Percentiles rank a stretch among this genome's conserved stretches.
Evolutionary conservation across 306 rosid genomes (phyloP).

Genomic region (Biancaea sappan): DNA sequence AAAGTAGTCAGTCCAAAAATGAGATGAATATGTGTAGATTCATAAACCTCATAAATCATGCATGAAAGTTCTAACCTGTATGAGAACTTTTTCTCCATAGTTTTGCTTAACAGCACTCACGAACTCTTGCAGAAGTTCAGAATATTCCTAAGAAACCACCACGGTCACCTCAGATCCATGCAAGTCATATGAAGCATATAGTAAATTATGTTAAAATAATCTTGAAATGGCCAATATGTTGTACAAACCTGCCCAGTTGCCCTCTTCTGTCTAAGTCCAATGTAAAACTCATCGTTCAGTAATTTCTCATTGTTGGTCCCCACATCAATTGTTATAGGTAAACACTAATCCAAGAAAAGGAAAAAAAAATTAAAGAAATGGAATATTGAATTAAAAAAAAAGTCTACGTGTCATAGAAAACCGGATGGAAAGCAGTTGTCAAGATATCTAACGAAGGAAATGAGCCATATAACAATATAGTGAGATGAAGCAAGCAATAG

Average conservation of each 20-base stretch:
- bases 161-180: conserved; percentile 32
- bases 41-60: conserved; percentile 12
- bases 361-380: too few species aligned
- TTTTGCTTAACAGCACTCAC: conserved; percentile 96
- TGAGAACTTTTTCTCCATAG: conserved; percentile 89
- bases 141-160: conserved; percentile 69
- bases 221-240: conserved; percentile 25
- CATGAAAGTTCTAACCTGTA: conserved; percentile 62
- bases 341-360: conserved; percentile 61
- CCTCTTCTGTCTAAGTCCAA: conserved; percentile 90
- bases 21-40: conserved; percentile 11
- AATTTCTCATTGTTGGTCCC: conserved; percentile 93
- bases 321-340: conserved; percentile 92
- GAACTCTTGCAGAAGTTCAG: conserved; percentile 85
- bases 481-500: conserved; percentile 23
- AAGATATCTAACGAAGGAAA: too few species aligned
- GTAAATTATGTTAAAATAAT: conserved; percentile 15
- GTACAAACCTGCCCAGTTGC: conserved; percentile 88
- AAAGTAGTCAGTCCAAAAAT: conserved; percentile 34
- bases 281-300: conserved; percentile 88
- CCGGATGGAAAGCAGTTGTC: too few species aligned
- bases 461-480: conserved; percentile 13
- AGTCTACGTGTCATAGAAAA: too few species aligned
- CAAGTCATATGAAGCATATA: background rate
- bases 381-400: too few species aligned